These are phyloP conservation scores for Herpetomonas muscarum DNA, from an alignment of 208 protist species.

Conservation along the genomic window DNA sequence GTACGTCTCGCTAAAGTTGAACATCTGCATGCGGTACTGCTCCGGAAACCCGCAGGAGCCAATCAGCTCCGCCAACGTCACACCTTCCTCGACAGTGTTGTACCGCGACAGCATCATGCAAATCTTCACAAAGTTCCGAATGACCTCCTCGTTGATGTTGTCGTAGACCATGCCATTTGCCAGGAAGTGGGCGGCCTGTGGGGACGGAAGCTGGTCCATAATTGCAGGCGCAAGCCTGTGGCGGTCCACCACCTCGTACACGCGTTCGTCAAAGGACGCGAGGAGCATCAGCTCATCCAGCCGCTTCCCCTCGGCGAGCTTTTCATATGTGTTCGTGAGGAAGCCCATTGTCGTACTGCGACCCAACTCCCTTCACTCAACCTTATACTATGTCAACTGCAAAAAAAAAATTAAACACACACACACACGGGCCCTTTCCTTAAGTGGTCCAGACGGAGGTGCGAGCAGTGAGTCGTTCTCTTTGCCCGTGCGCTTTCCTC, in stretches of 20 bases:
- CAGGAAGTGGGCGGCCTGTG: constrained; percentile 63
- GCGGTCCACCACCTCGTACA: constrained; percentile 84
- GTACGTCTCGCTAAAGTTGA: constrained; percentile 87
- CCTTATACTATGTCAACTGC: too few species aligned
- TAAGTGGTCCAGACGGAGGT: too few species aligned
- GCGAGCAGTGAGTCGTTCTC: too few species aligned
- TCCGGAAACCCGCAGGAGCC: constrained; percentile 76
- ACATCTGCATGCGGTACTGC: constrained; percentile 81
- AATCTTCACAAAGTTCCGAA: constrained; percentile 75
- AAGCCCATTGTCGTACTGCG: constrained; percentile 37
- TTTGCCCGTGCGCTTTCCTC: too few species aligned
- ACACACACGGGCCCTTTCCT: too few species aligned
- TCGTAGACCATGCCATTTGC: constrained; percentile 84
- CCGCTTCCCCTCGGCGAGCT: constrained; percentile 49
- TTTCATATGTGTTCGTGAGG: constrained; percentile 62
- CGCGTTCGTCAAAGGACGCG: constrained; percentile 84
- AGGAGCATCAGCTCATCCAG: constrained; percentile 54
- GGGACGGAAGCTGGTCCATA: constrained; percentile 52
- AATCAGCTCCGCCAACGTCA: constrained; percentile 80
- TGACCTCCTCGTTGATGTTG: constrained; percentile 63
- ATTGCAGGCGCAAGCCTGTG: constrained; percentile 52
- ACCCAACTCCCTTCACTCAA: too few species aligned
- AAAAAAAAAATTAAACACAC: too few species aligned
- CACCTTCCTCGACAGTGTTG: constrained; percentile 56
- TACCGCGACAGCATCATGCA: constrained; percentile 84